Percentiles rank a stretch among this genome's conserved stretches.
Evolutionary conservation across 2,329 filamentous ascomycete genomes (phyloP).

Genomic region (Fusarium multiceps): DNA sequence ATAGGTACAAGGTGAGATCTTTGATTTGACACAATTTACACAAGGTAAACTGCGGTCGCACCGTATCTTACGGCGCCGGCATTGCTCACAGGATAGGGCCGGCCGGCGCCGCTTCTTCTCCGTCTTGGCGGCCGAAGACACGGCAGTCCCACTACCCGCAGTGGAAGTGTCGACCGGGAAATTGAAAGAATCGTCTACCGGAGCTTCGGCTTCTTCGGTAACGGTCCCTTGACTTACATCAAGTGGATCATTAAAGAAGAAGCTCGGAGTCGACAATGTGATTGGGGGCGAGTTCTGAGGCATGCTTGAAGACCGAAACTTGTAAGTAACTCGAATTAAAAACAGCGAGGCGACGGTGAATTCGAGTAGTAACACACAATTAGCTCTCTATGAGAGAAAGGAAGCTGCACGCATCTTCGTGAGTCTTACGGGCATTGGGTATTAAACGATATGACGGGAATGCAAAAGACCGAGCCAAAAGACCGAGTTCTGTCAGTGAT

Average conservation of each 20-base stretch:
- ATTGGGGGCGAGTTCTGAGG: conserved; percentile 14
- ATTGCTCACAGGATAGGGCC: conserved; percentile 65
- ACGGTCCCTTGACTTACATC: conserved; percentile 15
- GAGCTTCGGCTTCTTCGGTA: not conserved
- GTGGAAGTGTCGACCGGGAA: not conserved
- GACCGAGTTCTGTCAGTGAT: conserved; percentile 25
- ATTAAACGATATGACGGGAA: not conserved
- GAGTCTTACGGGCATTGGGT: not conserved
- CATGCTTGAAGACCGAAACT: conserved; percentile 7
- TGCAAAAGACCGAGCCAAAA: conserved; percentile 33
- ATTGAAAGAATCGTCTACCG: conserved; percentile 7
- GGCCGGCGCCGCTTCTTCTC: conserved; percentile 55
- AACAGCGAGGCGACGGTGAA: conserved; percentile 23
- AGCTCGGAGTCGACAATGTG: conserved; percentile 24
- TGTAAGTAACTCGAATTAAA: not conserved
- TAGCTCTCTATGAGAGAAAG: not conserved
- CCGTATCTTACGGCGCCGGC: conserved; percentile 69
- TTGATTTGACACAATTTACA: conserved; percentile 67
- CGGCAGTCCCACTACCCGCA: conserved; percentile 13
- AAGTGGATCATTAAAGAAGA: conserved; percentile 30
- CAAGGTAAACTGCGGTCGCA: conserved; percentile 71
- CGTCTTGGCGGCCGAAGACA: conserved; percentile 24
- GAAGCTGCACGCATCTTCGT: conserved; percentile 2
- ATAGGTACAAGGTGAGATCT: conserved; percentile 66
- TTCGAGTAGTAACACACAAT: conserved; percentile 3